Evolutionary conservation across 306 rosid genomes (phyloP).

Genomic region (Casuarina cunninghamiana): DNA sequence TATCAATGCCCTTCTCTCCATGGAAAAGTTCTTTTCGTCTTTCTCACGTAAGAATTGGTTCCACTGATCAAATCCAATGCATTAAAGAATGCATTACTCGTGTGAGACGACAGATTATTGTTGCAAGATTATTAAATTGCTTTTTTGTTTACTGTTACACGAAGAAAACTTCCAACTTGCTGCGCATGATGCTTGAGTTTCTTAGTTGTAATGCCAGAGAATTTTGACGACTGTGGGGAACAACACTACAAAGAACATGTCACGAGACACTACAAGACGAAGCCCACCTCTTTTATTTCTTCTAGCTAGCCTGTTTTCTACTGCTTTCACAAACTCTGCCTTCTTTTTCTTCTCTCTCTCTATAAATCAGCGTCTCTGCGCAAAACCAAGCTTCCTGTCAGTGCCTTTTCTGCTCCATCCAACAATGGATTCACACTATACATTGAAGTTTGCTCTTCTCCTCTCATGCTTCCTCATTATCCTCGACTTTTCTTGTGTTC

Average conservation of each 20-base stretch:
- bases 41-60: too few relatives aligned
- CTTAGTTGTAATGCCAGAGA: not conserved
- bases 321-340: not conserved
- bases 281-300: not conserved
- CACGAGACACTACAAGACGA: slow-evolving; percentile 43
- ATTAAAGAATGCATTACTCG: too few relatives aligned
- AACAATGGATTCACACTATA: slow-evolving; percentile 34
- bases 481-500: not conserved
- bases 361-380: slow-evolving; percentile 30
- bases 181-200: not conserved
- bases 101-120: too few relatives aligned
- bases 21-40: too few relatives aligned
- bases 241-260: slow-evolving; percentile 22
- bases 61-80: too few relatives aligned
- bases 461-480: slow-evolving; percentile 4
- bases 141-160: not conserved
- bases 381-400: slow-evolving; percentile 27
- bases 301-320: not conserved
- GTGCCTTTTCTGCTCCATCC: slow-evolving; percentile 14
- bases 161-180: not conserved
- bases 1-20: too few relatives aligned
- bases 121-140: too few relatives aligned
- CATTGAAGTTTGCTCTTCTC: slow-evolving; percentile 34
- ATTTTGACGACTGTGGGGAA: not conserved
- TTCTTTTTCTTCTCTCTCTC: not conserved